These are phyloP conservation scores for Kingdonia uniflora DNA, from an alignment of 164 flowering plant genomes.

Conservation along the genomic window DNA sequence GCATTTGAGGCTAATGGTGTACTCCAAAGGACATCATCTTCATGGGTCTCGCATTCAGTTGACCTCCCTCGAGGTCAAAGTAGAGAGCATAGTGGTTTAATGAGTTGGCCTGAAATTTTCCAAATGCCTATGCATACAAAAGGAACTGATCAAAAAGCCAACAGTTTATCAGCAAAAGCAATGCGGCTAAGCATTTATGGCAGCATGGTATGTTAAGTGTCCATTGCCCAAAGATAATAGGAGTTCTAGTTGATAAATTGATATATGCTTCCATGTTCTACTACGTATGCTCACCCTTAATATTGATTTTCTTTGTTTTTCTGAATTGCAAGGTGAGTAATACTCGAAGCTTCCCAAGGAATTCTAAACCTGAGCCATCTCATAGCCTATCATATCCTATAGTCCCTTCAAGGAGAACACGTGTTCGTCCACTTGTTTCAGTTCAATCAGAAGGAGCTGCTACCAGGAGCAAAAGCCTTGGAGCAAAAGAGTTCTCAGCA, in stretches of 20 bases:
- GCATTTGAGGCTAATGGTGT: constrained; percentile 34
- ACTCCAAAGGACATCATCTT: constrained; percentile 38
- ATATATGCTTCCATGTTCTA: no score
- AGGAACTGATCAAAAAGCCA: constrained; percentile 19
- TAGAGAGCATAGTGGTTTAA: constrained; percentile 56
- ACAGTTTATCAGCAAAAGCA: constrained; percentile 39
- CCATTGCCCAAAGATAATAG: no score
- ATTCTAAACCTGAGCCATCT: constrained; percentile 12
- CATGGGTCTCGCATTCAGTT: constrained; percentile 29
- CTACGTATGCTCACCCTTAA: no score
- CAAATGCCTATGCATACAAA: constrained; percentile 22
- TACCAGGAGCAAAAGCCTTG: constrained; percentile 21
- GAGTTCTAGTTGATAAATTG: no score
- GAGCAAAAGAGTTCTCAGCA: constrained; percentile 10
- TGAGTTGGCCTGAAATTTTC: constrained; percentile 80
- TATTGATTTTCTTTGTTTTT: constrained; percentile 3
- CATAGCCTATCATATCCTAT: constrained; percentile 50
- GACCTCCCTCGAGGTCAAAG: constrained; percentile 38
- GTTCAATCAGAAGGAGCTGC: constrained; percentile 65
- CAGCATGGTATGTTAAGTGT: constrained; percentile 42
- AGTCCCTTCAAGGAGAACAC: constrained; percentile 19
- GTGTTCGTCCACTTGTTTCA: constrained; percentile 29
- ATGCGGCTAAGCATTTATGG: constrained; percentile 68
- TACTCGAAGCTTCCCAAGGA: constrained; percentile 28
- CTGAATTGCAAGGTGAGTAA: constrained; percentile 17